These are phyloP conservation scores for Aspergillus ustus DNA, from an alignment of 2,329 filamentous ascomycete species.

Conservation along the genomic window DNA sequence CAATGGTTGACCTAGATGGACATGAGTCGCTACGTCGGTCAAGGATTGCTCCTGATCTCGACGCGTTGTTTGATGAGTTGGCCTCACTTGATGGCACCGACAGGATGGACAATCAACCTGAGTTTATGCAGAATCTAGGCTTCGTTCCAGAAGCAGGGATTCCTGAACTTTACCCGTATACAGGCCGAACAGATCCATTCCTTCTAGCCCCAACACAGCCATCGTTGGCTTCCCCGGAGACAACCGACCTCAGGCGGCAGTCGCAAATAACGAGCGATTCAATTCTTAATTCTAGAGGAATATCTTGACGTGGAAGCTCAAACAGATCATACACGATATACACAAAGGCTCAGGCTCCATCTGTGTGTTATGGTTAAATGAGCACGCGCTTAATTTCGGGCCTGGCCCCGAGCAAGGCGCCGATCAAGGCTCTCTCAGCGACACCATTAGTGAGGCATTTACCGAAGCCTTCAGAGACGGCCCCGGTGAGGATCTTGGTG, in stretches of 20 bases:
- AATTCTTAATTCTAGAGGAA: constrained; percentile 16
- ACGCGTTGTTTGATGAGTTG: constrained; percentile 62
- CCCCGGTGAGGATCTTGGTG: too few species aligned
- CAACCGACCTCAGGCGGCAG: constrained; percentile 26
- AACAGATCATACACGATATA: background rate
- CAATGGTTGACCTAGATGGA: constrained; percentile 37
- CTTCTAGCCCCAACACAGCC: constrained; percentile 38
- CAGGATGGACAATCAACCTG: constrained; percentile 41
- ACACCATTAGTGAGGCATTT: too few species aligned
- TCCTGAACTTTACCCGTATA: constrained; percentile 43
- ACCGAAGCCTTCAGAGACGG: too few species aligned
- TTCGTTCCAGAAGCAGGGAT: constrained; percentile 42
- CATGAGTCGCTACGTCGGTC: constrained; percentile 34
- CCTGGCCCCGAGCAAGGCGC: too few species aligned
- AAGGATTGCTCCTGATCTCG: constrained; percentile 44
- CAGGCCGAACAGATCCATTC: constrained; percentile 40
- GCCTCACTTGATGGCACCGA: constrained; percentile 61
- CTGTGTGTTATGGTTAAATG: too few species aligned
- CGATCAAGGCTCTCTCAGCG: too few species aligned
- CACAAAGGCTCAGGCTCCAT: too few species aligned
- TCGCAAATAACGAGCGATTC: constrained; percentile 23
- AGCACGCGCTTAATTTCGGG: too few species aligned
- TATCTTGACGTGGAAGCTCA: background rate
- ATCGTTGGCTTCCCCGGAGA: constrained; percentile 26
- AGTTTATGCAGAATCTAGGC: constrained; percentile 46